A percentile compares a stretch with the other conserved stretches of the same genome.
Evolutionary conservation across 345 rosid genomes (phyloP).

Genomic region (Mallotus nudiflorus): DNA sequence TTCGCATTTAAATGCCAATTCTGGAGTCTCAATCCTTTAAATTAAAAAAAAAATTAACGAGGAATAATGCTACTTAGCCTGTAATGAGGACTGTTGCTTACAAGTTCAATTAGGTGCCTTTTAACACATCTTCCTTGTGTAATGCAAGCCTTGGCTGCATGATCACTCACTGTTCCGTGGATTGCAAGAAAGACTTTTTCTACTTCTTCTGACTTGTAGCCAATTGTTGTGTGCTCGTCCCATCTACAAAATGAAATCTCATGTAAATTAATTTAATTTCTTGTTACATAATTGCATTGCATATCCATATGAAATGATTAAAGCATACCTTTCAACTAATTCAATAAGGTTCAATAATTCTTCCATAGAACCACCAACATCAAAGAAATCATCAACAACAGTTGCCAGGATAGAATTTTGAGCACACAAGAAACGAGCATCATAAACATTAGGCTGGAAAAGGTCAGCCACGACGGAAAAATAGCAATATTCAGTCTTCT

Average conservation of each 20-base stretch:
- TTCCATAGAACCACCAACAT: slow-evolving; percentile 10
- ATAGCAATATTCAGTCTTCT: background rate
- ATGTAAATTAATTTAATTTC: too few relatives aligned
- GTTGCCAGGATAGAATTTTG: slow-evolving; percentile 15
- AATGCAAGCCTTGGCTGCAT: background rate
- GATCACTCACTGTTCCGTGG: background rate
- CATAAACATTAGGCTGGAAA: background rate
- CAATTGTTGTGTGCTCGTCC: background rate
- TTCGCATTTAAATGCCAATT: too few relatives aligned
- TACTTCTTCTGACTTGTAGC: background rate
- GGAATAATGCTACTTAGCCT: background rate
- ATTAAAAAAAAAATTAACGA: background rate
- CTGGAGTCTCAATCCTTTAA: too few relatives aligned
- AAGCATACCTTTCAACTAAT: slow-evolving; percentile 14
- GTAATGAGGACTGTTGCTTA: background rate
- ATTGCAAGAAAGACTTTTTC: slow-evolving; percentile 4
- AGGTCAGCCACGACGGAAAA: slow-evolving; percentile 6
- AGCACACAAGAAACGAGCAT: slow-evolving; percentile 20
- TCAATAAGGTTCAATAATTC: slow-evolving; percentile 13
- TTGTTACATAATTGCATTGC: too few relatives aligned
- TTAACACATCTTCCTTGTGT: slow-evolving; percentile 7
- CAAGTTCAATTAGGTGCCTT: background rate
- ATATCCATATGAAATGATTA: too few relatives aligned
- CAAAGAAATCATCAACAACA: slow-evolving; percentile 21
- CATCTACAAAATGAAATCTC: background rate